Evolutionary conservation across 441 rosid species (phyloP).

Genomic region (Populus trichocarpa): DNA sequence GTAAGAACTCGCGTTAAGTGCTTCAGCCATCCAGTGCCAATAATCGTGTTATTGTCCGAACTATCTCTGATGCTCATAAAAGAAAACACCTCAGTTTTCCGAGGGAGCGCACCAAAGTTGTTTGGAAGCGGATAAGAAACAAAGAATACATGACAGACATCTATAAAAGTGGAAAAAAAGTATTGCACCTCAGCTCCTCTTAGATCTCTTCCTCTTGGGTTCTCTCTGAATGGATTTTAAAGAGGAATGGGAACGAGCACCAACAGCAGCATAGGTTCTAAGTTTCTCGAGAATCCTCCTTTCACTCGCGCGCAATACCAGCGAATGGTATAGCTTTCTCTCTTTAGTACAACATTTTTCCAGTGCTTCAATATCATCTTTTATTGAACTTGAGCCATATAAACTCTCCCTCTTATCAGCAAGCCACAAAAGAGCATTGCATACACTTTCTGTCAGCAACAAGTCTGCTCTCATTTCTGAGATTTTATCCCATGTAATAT

Average conservation of each 20-base stretch:
- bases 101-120: too few relatives aligned
- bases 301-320: conserved; percentile 62
- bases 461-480: conserved; percentile 39
- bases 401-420: conserved; percentile 65
- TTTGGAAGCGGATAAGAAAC: too few relatives aligned
- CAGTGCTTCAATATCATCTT: conserved; percentile 50
- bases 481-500: conserved; percentile 23
- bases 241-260: background rate
- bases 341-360: conserved; percentile 39
- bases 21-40: too few relatives aligned
- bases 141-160: too few relatives aligned
- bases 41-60: too few relatives aligned
- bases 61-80: too few relatives aligned
- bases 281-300: conserved; percentile 69
- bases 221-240: conserved; percentile 10
- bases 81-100: too few relatives aligned
- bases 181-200: conserved; percentile 16
- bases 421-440: conserved; percentile 55
- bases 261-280: conserved; percentile 36
- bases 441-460: conserved; percentile 57
- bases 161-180: background rate
- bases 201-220: conserved; percentile 29
- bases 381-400: conserved; percentile 42
- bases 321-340: conserved; percentile 63
- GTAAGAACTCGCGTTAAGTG: too few relatives aligned